Base-by-base conservation (phyloP, 768 basidiomycete genomes). In the Dacryopinax primogenitus region DNA sequence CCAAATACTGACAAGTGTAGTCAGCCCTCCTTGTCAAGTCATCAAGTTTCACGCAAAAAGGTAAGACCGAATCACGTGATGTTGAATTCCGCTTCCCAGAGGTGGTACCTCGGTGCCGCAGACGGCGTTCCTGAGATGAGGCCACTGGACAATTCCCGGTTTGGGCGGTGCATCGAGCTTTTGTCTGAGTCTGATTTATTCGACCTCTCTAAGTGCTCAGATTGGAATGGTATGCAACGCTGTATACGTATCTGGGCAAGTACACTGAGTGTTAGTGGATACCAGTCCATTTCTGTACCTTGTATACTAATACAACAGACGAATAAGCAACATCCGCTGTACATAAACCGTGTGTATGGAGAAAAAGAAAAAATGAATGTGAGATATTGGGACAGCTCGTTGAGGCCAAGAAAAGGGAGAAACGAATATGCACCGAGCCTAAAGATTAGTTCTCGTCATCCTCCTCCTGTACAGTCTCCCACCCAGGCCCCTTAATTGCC, bases 91-190 rank as follows among this genome's bases (percentile, higher is more conserved):
- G n/a, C n/a, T n/a, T n/a, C n/a, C n/a, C n/a, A n/a, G n/a, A n/a
- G n/a, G n/a, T n/a, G n/a, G n/a, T 47, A 23, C 45, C 45, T 47
- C 45, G 45, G 45, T 47, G n/a, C 45, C 45, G 45, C 45, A 12
- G n/a, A n/a, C n/a, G n/a, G n/a, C n/a, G n/a, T n/a, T n/a, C n/a
- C n/a, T n/a, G n/a, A n/a, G n/a, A n/a, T n/a, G n/a, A n/a, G n/a
- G n/a, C n/a, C n/a, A n/a, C n/a, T n/a, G n/a, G n/a, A n/a, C n/a
- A n/a, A n/a, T n/a, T n/a, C n/a, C n/a, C n/a, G n/a, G n/a, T n/a
- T n/a, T n/a, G n/a, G n/a, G n/a, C n/a, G n/a, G n/a, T n/a, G n/a
- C n/a, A n/a, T n/a, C n/a, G n/a, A n/a, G n/a, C n/a, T n/a, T n/a
- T n/a, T n/a, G n/a, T n/a, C n/a, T n/a, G n/a, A n/a, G n/a, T n/a